These are phyloP conservation scores for Zygotorulaspora florentina DNA, from an alignment of 805 yeast genomes.

Conservation along the genomic window DNA sequence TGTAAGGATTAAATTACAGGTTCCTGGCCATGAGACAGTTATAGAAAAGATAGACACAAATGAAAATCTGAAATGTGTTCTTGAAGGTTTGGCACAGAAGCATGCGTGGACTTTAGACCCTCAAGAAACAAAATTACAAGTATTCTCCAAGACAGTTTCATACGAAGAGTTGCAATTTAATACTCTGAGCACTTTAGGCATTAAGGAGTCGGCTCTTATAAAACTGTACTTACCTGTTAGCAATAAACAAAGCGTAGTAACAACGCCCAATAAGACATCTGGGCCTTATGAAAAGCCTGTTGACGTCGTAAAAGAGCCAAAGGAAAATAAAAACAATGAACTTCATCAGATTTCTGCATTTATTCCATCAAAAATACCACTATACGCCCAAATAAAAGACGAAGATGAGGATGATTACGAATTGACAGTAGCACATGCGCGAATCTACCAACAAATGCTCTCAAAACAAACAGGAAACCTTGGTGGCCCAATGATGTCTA, in stretches of 20 bases:
- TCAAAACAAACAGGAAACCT: conserved; percentile 38
- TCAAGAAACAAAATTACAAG: conserved; percentile 18
- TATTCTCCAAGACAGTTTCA: conserved; percentile 20
- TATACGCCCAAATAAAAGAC: conserved; percentile 6
- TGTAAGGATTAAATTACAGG: conserved; percentile 34
- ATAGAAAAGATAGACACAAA: conserved; percentile 24
- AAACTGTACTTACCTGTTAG: conserved; percentile 3
- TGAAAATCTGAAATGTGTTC: conserved; percentile 15
- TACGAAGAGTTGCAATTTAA: conserved; percentile 11
- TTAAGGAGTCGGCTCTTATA: conserved; percentile 16
- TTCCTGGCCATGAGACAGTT: conserved; percentile 21
- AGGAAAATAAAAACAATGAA: conserved; percentile 3
- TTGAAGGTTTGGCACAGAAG: conserved; percentile 15
- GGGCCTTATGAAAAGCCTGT: background rate
- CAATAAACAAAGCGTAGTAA: background rate
- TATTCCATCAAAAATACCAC: conserved; percentile 19
- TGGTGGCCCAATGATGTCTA: conserved; percentile 42
- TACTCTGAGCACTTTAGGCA: conserved; percentile 20
- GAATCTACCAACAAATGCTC: conserved; percentile 48
- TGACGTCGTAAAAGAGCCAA: background rate
- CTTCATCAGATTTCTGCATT: conserved; percentile 23
- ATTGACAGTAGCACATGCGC: conserved; percentile 50
- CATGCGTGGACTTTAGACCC: conserved; percentile 14
- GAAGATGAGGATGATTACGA: conserved; percentile 40
- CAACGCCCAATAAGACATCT: background rate